Conservation (phyloP, 768 basidiomycete genomes). For the Tulasnella sp. region DNA sequence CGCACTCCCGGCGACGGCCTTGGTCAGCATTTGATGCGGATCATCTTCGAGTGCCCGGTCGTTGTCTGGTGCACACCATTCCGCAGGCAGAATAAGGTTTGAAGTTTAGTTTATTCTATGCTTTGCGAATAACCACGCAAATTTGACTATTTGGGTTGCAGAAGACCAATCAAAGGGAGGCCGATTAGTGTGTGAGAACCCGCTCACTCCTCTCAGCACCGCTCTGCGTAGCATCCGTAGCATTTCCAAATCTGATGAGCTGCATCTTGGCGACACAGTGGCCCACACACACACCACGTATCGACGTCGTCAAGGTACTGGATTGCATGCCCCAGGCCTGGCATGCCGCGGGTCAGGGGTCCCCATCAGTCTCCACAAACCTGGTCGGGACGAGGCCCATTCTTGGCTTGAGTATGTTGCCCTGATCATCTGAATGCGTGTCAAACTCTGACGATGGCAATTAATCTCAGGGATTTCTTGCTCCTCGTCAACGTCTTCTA, state of each 20-base stretch:
- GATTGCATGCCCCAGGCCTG: not conserved
- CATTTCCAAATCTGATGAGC: not conserved
- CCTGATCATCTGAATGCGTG: not conserved
- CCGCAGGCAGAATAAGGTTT: not conserved
- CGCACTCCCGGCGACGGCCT: not conserved
- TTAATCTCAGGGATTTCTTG: not conserved
- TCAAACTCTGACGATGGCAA: not conserved
- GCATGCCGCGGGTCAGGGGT: not conserved
- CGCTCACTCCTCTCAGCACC: not conserved
- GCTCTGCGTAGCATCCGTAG: slow-evolving; percentile 6
- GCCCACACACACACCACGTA: not conserved
- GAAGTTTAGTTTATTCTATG: not conserved
- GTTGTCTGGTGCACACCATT: not conserved
- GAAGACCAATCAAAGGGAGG: not conserved
- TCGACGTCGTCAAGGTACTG: not conserved
- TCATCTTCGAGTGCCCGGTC: not conserved
- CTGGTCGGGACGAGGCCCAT: not conserved
- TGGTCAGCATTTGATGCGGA: not conserved
- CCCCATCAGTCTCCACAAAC: not conserved
- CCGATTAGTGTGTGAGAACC: not conserved
- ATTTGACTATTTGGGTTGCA: not conserved
- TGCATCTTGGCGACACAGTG: not conserved
- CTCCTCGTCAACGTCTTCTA: not conserved
- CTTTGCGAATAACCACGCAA: not conserved
- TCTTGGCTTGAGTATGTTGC: not conserved